phyloP scores from a whole-genome alignment of 2,329 filamentous ascomycete genomes.

The Zymoseptoria ardabiliae region DNA sequence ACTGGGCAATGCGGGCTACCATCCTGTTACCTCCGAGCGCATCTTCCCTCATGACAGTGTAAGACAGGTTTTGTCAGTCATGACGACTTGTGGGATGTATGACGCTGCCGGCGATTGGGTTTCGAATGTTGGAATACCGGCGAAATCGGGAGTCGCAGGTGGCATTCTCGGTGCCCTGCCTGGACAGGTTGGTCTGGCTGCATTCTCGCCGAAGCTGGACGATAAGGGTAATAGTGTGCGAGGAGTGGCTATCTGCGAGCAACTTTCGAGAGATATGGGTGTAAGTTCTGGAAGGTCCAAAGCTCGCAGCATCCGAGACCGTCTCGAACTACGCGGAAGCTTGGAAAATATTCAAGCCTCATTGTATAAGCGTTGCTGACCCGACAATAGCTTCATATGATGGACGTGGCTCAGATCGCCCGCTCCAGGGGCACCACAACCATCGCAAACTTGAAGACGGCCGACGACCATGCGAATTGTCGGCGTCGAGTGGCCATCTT shows the following conservation, averaged over 20 bases:
- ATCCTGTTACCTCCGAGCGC: constrained; percentile 29
- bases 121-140: constrained; percentile 34
- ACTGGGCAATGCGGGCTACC: constrained; percentile 33
- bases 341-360: too few species aligned
- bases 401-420: constrained; percentile 20
- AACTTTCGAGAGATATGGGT: constrained; percentile 20
- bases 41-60: constrained; percentile 34
- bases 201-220: constrained; percentile 20
- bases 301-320: too few species aligned
- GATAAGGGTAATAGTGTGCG: constrained; percentile 19
- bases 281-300: not conserved
- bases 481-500: constrained; percentile 13
- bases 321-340: not conserved
- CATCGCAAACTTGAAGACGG: constrained; percentile 10
- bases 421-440: constrained; percentile 16
- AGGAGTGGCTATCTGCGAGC: constrained; percentile 17
- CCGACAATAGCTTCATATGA: constrained; percentile 12
- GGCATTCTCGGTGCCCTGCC: constrained; percentile 18
- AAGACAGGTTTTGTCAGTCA: constrained; percentile 36
- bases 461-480: constrained; percentile 7
- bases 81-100: constrained; percentile 40
- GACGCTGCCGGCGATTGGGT: constrained; percentile 37
- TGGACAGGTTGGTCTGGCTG: constrained; percentile 18
- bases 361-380: not conserved
- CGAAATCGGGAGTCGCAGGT: constrained; percentile 31